Percentiles rank a stretch among this genome's conserved stretches.
phyloP scores from a whole-genome alignment of 352 stramenopile genomes.

The Globisporangium uncinulatum region DNA sequence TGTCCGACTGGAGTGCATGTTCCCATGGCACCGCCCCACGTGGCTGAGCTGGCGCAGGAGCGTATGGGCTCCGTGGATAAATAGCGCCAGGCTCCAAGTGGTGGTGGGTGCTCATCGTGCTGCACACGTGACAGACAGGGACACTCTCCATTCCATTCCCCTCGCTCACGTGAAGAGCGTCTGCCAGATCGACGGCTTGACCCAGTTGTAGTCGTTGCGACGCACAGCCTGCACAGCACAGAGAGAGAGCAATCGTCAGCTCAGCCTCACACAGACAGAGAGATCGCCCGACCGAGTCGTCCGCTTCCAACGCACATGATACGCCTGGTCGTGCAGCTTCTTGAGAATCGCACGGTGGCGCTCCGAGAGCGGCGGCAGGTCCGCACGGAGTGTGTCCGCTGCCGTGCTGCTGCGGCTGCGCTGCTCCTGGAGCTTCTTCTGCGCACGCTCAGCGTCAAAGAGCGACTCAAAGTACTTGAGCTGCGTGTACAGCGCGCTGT shows the following conservation, averaged over 20 bases:
- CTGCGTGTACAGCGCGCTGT: slow-evolving; percentile 93
- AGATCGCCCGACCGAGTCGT: neutral
- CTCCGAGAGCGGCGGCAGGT: slow-evolving; percentile 47
- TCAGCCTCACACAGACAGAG: neutral
- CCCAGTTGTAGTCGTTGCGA: slow-evolving; percentile 92
- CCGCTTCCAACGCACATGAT: slow-evolving; percentile 33
- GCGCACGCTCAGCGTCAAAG: slow-evolving; percentile 90
- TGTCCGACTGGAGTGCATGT: too few relatives aligned
- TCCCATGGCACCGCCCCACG: too few relatives aligned
- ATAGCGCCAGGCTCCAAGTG: neutral
- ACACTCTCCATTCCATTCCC: neutral
- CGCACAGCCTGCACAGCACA: slow-evolving; percentile 50
- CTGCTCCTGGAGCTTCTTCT: slow-evolving; percentile 79
- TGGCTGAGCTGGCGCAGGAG: too few relatives aligned
- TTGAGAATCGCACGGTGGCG: slow-evolving; percentile 72
- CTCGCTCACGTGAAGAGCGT: slow-evolving; percentile 65
- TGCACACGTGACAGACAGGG: neutral
- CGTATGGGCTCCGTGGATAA: too few relatives aligned
- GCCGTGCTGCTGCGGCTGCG: slow-evolving; percentile 27
- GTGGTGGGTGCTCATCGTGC: neutral
- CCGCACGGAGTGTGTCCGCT: slow-evolving; percentile 17
- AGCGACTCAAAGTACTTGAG: slow-evolving; percentile 97
- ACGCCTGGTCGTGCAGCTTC: slow-evolving; percentile 71
- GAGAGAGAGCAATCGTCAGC: slow-evolving; percentile 5
- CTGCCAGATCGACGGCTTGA: slow-evolving; percentile 89